phyloP scores from a whole-genome alignment of 331 rosid species.

The Stylosanthes scabra region DNA sequence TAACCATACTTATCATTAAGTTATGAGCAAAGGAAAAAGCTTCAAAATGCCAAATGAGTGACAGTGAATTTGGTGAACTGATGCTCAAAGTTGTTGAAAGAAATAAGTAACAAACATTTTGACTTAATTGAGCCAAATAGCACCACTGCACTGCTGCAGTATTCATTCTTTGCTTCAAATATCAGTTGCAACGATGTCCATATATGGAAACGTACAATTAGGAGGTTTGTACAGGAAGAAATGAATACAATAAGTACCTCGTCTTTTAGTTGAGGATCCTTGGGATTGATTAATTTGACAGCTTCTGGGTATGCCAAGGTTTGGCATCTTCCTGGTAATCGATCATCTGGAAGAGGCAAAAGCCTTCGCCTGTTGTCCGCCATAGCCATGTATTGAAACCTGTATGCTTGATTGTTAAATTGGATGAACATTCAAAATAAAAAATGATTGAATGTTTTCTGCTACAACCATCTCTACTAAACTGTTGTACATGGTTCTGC shows the following conservation, averaged over 20 bases:
- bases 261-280: conserved; percentile 69
- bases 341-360: conserved; percentile 95
- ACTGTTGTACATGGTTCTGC: conserved; percentile 10
- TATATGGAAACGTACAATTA: conserved; percentile 11
- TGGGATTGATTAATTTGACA: conserved; percentile 69
- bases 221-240: conserved; percentile 27
- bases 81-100: neutral
- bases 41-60: neutral
- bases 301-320: conserved; percentile 76
- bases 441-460: conserved; percentile 1
- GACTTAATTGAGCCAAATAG: neutral
- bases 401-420: conserved; percentile 47
- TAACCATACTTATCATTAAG: neutral
- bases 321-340: conserved; percentile 67
- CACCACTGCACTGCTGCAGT: neutral
- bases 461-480: conserved; percentile 25
- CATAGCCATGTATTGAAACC: conserved; percentile 94
- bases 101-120: conserved; percentile 4
- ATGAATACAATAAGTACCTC: conserved; percentile 61
- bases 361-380: conserved; percentile 78
- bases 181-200: conserved; percentile 12
- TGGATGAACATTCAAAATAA: conserved; percentile 36
- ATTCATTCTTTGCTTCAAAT: neutral
- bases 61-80: conserved; percentile 15
- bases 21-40: neutral